Conservation (phyloP, 2,329 filamentous ascomycete species). For the Cercospora zeina region DNA sequence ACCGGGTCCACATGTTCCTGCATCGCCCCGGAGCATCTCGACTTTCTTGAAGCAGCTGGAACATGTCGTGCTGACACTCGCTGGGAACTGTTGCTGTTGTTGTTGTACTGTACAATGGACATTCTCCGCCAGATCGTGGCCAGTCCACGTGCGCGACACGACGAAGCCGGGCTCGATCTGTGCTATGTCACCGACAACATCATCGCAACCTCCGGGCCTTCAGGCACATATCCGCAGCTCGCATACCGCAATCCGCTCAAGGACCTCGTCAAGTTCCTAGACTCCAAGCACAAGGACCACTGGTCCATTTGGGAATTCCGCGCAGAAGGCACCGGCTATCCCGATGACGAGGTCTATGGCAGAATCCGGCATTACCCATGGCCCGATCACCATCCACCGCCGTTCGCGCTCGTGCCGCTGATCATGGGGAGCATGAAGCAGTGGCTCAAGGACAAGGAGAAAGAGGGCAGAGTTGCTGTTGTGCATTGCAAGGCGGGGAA, state of each 20-base stretch:
- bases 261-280: slow-evolving; percentile 81
- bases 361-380: slow-evolving; percentile 90
- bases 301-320: slow-evolving; percentile 99
- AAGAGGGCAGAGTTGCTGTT: slow-evolving; percentile 68
- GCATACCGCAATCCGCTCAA: slow-evolving; percentile 94
- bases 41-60: background rate
- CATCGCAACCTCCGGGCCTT: slow-evolving; percentile 79
- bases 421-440: slow-evolving; percentile 92
- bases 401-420: slow-evolving; percentile 82
- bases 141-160: slow-evolving; percentile 77
- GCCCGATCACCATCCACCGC: slow-evolving; percentile 95
- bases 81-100: background rate
- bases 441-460: slow-evolving; percentile 66
- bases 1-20: slow-evolving; percentile 1
- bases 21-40: background rate
- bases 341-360: slow-evolving; percentile 81
- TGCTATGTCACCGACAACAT: slow-evolving; percentile 91
- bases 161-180: slow-evolving; percentile 85
- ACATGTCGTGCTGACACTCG: slow-evolving; percentile 6
- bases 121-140: slow-evolving; percentile 88
- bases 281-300: slow-evolving; percentile 74
- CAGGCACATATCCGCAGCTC: slow-evolving; percentile 82
- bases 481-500: slow-evolving; percentile 98
- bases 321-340: slow-evolving; percentile 93
- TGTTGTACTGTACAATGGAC: slow-evolving; percentile 21